These are phyloP conservation scores for Chrysoporthe puriensis DNA, from an alignment of 2,329 filamentous ascomycete species.

Conservation along the genomic window DNA sequence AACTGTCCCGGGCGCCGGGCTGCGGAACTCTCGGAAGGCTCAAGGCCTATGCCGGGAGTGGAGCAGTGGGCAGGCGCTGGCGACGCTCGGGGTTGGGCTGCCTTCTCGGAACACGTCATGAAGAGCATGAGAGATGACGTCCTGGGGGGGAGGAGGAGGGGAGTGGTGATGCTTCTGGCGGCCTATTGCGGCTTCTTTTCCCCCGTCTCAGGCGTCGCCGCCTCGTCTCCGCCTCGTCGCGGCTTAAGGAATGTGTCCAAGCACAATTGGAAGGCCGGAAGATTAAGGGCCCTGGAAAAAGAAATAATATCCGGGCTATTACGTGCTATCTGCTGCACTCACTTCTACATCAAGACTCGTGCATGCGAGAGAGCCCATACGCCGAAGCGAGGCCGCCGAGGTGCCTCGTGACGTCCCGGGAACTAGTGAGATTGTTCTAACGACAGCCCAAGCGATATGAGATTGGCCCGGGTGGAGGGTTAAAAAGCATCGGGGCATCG, in stretches of 20 bases:
- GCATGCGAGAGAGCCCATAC: background rate
- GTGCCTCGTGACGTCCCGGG: background rate
- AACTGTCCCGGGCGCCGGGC: slow-evolving; percentile 15
- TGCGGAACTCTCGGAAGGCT: background rate
- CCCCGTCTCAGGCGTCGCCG: background rate
- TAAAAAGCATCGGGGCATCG: background rate
- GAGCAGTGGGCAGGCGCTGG: background rate
- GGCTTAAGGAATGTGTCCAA: background rate
- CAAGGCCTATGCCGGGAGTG: background rate
- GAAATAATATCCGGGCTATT: background rate
- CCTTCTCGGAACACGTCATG: slow-evolving; percentile 3
- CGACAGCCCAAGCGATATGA: slow-evolving; percentile 1
- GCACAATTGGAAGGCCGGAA: background rate
- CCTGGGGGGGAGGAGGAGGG: background rate
- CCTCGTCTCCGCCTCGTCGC: background rate
- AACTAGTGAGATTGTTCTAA: background rate
- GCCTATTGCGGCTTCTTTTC: background rate
- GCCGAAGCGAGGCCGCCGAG: background rate
- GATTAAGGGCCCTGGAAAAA: background rate
- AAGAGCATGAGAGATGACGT: background rate
- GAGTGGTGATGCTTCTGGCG: background rate
- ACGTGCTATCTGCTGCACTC: background rate
- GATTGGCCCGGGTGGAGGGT: background rate
- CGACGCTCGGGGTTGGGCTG: background rate
- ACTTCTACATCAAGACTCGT: background rate